Evolutionary conservation across 805 yeast species (phyloP).

Genomic region (Barnettozyma wickerhamii): DNA sequence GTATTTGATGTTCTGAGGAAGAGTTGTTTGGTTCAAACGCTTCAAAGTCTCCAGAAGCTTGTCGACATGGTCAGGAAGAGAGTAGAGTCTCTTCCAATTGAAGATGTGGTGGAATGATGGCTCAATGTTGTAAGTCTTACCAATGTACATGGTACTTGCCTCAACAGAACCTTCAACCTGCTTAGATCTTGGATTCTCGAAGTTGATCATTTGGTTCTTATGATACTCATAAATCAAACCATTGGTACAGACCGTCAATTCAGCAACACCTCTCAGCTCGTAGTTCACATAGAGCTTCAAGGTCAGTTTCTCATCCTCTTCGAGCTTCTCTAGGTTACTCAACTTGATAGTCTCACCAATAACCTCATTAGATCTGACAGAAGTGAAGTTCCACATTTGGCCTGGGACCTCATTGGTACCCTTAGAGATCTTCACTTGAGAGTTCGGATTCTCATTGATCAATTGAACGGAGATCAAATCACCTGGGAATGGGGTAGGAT

Average conservation of each 20-base stretch:
- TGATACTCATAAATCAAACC: constrained; percentile 44
- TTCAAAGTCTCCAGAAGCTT: constrained; percentile 45
- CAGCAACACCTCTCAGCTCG: constrained; percentile 53
- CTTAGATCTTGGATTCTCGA: constrained; percentile 32
- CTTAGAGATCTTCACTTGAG: constrained; percentile 52
- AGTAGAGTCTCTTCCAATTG: constrained; percentile 42
- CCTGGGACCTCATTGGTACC: constrained; percentile 57
- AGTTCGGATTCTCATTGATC: constrained; percentile 48
- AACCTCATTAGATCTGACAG: constrained; percentile 66
- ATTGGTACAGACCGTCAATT: constrained; percentile 43
- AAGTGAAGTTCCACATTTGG: constrained; percentile 63
- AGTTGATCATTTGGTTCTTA: constrained; percentile 42
- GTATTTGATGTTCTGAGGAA: constrained; percentile 49
- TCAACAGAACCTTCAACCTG: constrained; percentile 45
- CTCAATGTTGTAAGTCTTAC: constrained; percentile 61
- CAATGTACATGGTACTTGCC: constrained; percentile 60
- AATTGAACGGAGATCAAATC: constrained; percentile 40
- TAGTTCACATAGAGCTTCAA: constrained; percentile 63
- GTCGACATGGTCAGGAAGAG: constrained; percentile 35
- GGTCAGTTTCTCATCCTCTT: constrained; percentile 48
- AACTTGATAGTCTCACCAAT: constrained; percentile 69
- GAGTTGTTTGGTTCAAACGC: constrained; percentile 50
- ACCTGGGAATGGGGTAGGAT: constrained; percentile 28
- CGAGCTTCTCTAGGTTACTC: constrained; percentile 47
- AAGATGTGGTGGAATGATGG: constrained; percentile 48